Evolutionary conservation across 345 rosid genomes (phyloP).

Genomic region (Salix udensis): DNA sequence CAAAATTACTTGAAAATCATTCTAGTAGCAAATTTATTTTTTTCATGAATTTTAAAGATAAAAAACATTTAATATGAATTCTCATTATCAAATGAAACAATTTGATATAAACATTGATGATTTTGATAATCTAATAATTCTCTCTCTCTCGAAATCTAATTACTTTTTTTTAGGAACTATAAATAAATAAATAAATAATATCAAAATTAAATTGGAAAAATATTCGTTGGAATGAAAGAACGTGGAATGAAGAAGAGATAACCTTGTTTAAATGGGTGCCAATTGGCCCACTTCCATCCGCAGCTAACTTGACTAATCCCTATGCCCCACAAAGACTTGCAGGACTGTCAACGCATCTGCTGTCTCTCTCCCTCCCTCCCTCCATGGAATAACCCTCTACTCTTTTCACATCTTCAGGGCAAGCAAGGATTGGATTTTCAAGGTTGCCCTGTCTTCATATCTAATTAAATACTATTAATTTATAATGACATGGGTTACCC

Average conservation of each 20-base stretch:
- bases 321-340: background rate
- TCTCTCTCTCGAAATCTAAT: too few relatives aligned
- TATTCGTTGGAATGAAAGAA: background rate
- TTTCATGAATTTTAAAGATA: too few relatives aligned
- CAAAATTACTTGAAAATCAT: too few relatives aligned
- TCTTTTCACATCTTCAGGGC: background rate
- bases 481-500: background rate
- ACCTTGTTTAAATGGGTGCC: background rate
- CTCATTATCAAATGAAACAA: too few relatives aligned
- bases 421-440: background rate
- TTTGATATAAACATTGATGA: too few relatives aligned
- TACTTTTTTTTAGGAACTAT: too few relatives aligned
- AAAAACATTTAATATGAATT: too few relatives aligned
- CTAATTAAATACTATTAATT: background rate
- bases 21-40: too few relatives aligned
- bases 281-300: background rate
- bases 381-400: background rate
- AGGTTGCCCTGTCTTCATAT: background rate
- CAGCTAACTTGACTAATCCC: background rate
- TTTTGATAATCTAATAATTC: too few relatives aligned
- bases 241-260: background rate
- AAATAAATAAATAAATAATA: too few relatives aligned
- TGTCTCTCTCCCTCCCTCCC: background rate
- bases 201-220: too few relatives aligned
- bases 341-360: background rate